Conservation (phyloP, 1,284 basidiomycete genomes). For the Erythrobasidium hasegawianum region DNA sequence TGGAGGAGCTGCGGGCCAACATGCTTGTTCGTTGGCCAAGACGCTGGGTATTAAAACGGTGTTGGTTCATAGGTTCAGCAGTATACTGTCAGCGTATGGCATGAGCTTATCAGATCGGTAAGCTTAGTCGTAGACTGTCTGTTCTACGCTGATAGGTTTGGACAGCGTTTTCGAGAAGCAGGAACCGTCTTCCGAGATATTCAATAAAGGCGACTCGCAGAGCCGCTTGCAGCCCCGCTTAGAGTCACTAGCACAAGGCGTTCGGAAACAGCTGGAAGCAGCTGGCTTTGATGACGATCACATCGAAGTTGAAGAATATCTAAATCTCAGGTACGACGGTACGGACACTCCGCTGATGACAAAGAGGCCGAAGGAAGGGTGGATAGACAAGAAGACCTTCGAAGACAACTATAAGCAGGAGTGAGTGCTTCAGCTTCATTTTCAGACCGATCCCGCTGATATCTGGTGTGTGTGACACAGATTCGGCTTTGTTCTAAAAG, state of each 20-base stretch:
- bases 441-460: conserved; percentile 54
- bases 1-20: conserved; percentile 65
- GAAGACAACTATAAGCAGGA: conserved; percentile 51
- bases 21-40: conserved; percentile 80
- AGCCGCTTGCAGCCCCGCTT: conserved; percentile 60
- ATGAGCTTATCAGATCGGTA: conserved; percentile 75
- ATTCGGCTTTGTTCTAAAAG: conserved; percentile 85
- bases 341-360: conserved; percentile 91
- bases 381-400: conserved; percentile 75
- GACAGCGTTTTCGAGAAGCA: conserved; percentile 39
- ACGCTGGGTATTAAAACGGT: conserved; percentile 77
- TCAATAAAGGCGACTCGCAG: conserved; percentile 51
- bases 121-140: not conserved
- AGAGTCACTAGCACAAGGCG: conserved; percentile 63
- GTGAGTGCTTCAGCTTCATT: conserved; percentile 25
- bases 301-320: conserved; percentile 70
- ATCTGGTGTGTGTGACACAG: conserved; percentile 57
- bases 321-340: conserved; percentile 67
- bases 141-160: not conserved
- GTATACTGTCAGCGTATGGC: conserved; percentile 84
- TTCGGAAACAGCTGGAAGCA: conserved; percentile 61
- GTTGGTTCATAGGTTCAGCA: conserved; percentile 78
- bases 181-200: conserved; percentile 39
- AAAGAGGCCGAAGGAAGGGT: conserved; percentile 57
- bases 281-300: conserved; percentile 75